Evolutionary conservation across 805 yeast species (phyloP).

Genomic region (Suhomyces sp.): DNA sequence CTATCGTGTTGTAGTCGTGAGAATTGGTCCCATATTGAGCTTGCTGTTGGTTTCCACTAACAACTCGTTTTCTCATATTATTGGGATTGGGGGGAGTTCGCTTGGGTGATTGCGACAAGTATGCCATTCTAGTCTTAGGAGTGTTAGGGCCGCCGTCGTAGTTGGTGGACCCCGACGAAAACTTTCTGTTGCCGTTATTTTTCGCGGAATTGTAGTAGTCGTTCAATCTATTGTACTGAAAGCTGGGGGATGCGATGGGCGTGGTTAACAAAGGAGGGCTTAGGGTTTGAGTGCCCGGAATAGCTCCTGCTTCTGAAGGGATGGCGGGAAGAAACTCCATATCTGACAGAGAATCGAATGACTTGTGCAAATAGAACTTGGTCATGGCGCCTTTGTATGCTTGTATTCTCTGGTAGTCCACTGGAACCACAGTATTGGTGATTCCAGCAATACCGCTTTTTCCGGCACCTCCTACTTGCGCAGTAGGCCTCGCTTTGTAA

Average conservation of each 20-base stretch:
- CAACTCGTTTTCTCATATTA: constrained; percentile 7
- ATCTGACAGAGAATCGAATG: constrained; percentile 71
- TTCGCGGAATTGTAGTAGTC: constrained; percentile 5
- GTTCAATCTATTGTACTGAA: constrained; percentile 7
- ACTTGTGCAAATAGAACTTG: constrained; percentile 59
- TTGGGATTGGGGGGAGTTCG: constrained; percentile 10
- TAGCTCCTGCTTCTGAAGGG: constrained; percentile 6
- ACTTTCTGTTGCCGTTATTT: background rate
- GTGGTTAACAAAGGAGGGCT: constrained; percentile 2
- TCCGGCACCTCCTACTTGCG: background rate
- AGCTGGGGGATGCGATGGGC: constrained; percentile 9
- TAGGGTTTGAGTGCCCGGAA: background rate
- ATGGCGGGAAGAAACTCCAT: constrained; percentile 50
- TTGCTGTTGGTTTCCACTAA: constrained; percentile 3
- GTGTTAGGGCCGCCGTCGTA: constrained; percentile 4
- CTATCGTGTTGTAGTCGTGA: constrained; percentile 5
- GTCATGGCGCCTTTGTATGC: constrained; percentile 35
- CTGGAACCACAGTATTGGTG: constrained; percentile 1
- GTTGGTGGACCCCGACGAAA: background rate
- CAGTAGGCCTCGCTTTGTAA: background rate
- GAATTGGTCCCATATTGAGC: constrained; percentile 2
- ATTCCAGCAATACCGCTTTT: background rate
- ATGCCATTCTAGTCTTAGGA: constrained; percentile 15
- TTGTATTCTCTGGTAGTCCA: constrained; percentile 9
- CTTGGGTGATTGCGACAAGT: constrained; percentile 13